Conservation (phyloP, 2,329 filamentous ascomycete species). For the Pseudogymnoascus sp. region DNA sequence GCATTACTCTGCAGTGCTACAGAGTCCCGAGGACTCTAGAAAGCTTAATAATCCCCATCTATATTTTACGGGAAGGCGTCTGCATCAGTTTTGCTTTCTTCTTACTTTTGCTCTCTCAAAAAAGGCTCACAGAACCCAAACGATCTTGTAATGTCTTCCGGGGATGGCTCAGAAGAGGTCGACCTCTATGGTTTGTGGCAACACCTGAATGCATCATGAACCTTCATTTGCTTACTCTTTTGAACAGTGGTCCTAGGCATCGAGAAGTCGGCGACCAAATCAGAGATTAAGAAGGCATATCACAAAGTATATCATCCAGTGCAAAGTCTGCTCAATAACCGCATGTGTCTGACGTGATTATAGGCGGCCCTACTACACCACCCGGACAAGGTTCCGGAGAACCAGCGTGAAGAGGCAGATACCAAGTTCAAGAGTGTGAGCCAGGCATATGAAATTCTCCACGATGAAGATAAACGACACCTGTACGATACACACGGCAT, state of each 20-base stretch:
- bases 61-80: slow-evolving; percentile 1
- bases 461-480: slow-evolving; percentile 86
- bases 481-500: slow-evolving; percentile 93
- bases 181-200: slow-evolving; percentile 44
- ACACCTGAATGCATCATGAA: background rate
- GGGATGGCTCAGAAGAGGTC: slow-evolving; percentile 32
- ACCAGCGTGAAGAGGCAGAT: slow-evolving; percentile 77
- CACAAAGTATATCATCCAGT: slow-evolving; percentile 60
- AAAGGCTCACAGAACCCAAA: background rate
- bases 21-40: background rate
- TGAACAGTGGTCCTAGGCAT: slow-evolving; percentile 69
- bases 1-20: slow-evolving; percentile 2
- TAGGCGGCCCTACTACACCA: slow-evolving; percentile 83
- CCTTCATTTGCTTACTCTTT: slow-evolving; percentile 22
- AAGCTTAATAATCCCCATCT: slow-evolving; percentile 1
- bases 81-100: background rate
- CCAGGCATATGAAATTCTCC: slow-evolving; percentile 95
- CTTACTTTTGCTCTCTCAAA: background rate
- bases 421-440: slow-evolving; percentile 87
- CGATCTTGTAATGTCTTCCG: slow-evolving; percentile 23
- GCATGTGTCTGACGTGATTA: slow-evolving; percentile 17
- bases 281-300: slow-evolving; percentile 92
- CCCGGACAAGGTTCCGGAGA: slow-evolving; percentile 89
- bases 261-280: slow-evolving; percentile 60
- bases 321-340: slow-evolving; percentile 3